Base-by-base conservation (phyloP, 179 eudicot species). In the Carnegiea gigantea region DNA sequence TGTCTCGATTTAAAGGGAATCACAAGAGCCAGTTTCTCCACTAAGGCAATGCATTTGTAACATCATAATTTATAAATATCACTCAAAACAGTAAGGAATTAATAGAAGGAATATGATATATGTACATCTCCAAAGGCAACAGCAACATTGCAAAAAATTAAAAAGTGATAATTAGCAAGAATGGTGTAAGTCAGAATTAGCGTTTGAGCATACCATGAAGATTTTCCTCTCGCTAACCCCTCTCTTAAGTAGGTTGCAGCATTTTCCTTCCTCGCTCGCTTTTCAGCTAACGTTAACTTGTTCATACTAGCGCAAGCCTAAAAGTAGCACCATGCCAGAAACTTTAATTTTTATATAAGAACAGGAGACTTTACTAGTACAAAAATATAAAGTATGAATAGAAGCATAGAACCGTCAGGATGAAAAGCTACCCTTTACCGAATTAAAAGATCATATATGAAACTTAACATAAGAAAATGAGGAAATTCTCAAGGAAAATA, bases 211-310 rank as follows among this genome's bases (percentile, higher is more conserved):
- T 89, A 96, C 99, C 99, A 96, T 79, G 89, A 38, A 96, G 96
- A 94, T 75, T 90, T 92, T 87, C 99, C 96, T 72, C 81, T 88
- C 43, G 70, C 76, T 44, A 96, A 87, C 78, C 95, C 87, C 82
- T 91, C 96, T 53, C 83, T 89, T 80, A 96, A 54, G 83, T 86
- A 85, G 79, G 87, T 89, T 77, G 85, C 91, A 77, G 88, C 81
- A 88, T 86, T 86, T 83, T 92, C 97, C 86, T 82, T 92, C 86
- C 90, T 92, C 30, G 89, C 90, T 91, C 97, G 84, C 84, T 96
- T 96, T 81, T 79, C 95, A 79, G 90, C 75, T 78, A 79, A 72
- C n/a, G 83, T 86, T 65, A 80, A 72, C 89, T 87, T 90, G 79
- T 86, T 67, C 76, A 80, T 72, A 79, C 82, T 78, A 62, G 83